phyloP scores from a whole-genome alignment of 371 early-diverging fungal species.

The Mucor indicus region DNA sequence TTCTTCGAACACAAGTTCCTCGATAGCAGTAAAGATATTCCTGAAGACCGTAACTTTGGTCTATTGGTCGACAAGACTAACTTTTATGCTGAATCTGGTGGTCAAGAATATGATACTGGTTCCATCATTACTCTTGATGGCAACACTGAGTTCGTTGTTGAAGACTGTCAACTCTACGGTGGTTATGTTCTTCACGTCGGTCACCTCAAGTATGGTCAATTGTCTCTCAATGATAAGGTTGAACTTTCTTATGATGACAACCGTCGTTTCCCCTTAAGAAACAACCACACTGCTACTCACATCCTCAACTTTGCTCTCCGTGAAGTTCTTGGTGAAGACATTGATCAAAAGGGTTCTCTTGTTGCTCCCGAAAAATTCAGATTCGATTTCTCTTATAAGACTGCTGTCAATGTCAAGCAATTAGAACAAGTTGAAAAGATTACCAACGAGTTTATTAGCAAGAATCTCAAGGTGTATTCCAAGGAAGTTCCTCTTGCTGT shows the following conservation, averaged over 20 bases:
- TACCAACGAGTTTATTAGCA: conserved; percentile 77
- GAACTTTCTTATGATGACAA: conserved; percentile 83
- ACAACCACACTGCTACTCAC: conserved; percentile 99
- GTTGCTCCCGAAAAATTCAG: conserved; percentile 97
- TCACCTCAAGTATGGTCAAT: conserved; percentile 82
- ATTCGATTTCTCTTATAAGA: conserved; percentile 93
- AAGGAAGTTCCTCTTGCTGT: conserved; percentile 83
- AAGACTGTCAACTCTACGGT: conserved; percentile 93
- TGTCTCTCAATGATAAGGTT: conserved; percentile 71
- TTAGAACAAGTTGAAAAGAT: conserved; percentile 81
- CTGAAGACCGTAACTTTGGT: conserved; percentile 66
- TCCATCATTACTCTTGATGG: conserved; percentile 80
- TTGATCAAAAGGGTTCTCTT: conserved; percentile 98
- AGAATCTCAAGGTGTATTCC: conserved; percentile 74
- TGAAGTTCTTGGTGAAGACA: conserved; percentile 66
- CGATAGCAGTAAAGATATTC: conserved; percentile 45
- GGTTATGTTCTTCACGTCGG: conserved; percentile 98
- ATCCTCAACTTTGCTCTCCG: conserved; percentile 96
- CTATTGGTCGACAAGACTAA: conserved; percentile 96
- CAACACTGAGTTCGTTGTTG: conserved; percentile 87
- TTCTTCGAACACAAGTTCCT: conserved; percentile 61
- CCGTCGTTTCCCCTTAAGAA: conserved; percentile 87
- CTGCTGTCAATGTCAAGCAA: conserved; percentile 77
- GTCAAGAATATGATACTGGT: conserved; percentile 98
- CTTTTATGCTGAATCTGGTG: conserved; percentile 99